Percentiles rank a stretch among this genome's conserved stretches.
phyloP scores from a whole-genome alignment of 768 basidiomycete species.

The Pleurotus pulmonarius region DNA sequence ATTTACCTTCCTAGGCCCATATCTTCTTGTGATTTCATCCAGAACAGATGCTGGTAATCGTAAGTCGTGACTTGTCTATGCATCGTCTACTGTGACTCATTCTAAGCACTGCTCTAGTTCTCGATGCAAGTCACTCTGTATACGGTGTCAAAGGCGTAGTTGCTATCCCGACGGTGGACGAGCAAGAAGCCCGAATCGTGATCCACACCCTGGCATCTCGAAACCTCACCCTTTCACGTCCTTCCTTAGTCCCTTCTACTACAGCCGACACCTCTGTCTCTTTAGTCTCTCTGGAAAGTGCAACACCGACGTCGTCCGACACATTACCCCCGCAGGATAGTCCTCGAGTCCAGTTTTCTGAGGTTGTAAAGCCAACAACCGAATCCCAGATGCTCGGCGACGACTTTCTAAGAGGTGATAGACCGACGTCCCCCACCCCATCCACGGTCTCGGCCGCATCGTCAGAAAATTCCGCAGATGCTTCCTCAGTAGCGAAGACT shows the following conservation, averaged over 20 bases:
- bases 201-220: slow-evolving; percentile 51
- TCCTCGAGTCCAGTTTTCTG: slow-evolving; percentile 10
- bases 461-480: slow-evolving; percentile 40
- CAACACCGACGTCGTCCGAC: neutral
- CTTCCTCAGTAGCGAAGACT: slow-evolving; percentile 56
- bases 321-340: neutral
- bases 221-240: slow-evolving; percentile 38
- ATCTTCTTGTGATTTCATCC: slow-evolving; percentile 70
- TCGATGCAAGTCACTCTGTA: slow-evolving; percentile 57
- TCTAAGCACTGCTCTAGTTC: slow-evolving; percentile 38
- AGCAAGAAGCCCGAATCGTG: slow-evolving; percentile 54
- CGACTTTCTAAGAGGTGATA: slow-evolving; percentile 9
- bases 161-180: slow-evolving; percentile 65
- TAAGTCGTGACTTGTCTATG: slow-evolving; percentile 31
- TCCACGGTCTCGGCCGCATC: slow-evolving; percentile 51
- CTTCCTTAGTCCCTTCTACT: slow-evolving; percentile 39
- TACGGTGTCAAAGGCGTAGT: slow-evolving; percentile 67
- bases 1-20: slow-evolving; percentile 48
- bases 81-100: neutral
- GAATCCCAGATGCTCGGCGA: slow-evolving; percentile 8
- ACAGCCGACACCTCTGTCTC: slow-evolving; percentile 16
- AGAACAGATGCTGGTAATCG: slow-evolving; percentile 61
- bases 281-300: neutral
- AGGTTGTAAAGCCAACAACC: slow-evolving; percentile 1
- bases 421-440: slow-evolving; percentile 33